Conservation (phyloP, 1,139 yeast species). For the Sugiyamaella castrensis region DNA sequence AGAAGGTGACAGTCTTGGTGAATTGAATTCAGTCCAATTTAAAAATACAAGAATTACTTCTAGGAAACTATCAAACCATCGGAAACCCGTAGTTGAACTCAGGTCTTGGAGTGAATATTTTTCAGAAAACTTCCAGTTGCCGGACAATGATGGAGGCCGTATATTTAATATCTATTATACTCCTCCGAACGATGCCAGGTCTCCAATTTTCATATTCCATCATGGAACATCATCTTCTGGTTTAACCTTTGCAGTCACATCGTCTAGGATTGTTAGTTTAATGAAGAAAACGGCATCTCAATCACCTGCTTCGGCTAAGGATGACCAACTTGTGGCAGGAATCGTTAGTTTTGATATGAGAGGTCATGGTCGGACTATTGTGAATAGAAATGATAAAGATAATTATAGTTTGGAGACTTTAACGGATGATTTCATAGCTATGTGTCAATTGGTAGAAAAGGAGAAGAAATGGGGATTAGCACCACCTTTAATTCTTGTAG, state of each 20-base stretch:
- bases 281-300: conserved; percentile 28
- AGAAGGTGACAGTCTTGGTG: conserved; percentile 4
- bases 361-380: conserved; percentile 67
- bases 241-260: conserved; percentile 64
- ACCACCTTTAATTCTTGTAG: conserved; percentile 56
- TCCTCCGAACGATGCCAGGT: conserved; percentile 45
- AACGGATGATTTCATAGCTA: conserved; percentile 52
- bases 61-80: neutral
- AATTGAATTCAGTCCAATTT: neutral
- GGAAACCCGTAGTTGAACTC: conserved; percentile 7
- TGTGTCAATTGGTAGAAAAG: conserved; percentile 44
- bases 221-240: conserved; percentile 97
- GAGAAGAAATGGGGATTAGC: conserved; percentile 30
- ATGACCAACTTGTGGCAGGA: conserved; percentile 46
- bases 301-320: conserved; percentile 18
- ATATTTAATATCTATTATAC: conserved; percentile 58
- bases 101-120: conserved; percentile 45
- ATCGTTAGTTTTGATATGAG: conserved; percentile 72
- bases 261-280: conserved; percentile 38
- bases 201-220: conserved; percentile 67
- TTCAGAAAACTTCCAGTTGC: conserved; percentile 34
- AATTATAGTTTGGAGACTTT: conserved; percentile 54
- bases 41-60: neutral
- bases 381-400: conserved; percentile 25
- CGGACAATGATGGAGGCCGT: conserved; percentile 5